Conservation (phyloP, 139 green algal genomes). For the Tetradesmus lagerheimii region DNA sequence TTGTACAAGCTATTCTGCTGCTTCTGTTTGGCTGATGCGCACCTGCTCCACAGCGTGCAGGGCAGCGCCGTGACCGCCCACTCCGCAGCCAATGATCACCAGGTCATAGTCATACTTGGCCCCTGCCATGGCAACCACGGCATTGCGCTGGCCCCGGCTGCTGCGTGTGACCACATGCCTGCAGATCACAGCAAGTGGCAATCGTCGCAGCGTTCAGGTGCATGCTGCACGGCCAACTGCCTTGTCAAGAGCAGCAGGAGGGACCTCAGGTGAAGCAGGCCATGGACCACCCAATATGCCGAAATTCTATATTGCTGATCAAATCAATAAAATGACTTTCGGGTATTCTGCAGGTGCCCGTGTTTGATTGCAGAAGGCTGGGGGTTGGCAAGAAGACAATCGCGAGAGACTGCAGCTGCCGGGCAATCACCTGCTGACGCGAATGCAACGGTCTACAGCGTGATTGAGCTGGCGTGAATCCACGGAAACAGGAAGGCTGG, state of each 20-base stretch:
- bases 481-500: neutral
- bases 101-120: conserved; percentile 97
- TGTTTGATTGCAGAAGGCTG: neutral
- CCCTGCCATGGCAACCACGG: conserved; percentile 53
- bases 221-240: neutral
- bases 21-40: neutral
- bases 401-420: neutral
- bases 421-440: conserved; percentile 22
- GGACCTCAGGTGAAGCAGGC: neutral
- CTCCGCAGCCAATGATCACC: conserved; percentile 98
- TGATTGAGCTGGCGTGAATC: neutral
- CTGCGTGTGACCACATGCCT: conserved; percentile 16
- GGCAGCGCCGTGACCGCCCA: conserved; percentile 97
- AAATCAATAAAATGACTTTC: neutral
- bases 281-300: neutral
- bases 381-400: neutral
- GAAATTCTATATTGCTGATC: no score
- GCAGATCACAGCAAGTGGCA: neutral
- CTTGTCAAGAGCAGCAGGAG: neutral
- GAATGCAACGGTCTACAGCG: conserved; percentile 9
- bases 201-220: neutral
- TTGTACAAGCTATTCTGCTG: neutral
- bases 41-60: conserved; percentile 97
- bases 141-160: conserved; percentile 5
- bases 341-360: neutral